Conservation (phyloP, 2,329 filamentous ascomycete species). For the Rhytidhysteron rufulum region DNA sequence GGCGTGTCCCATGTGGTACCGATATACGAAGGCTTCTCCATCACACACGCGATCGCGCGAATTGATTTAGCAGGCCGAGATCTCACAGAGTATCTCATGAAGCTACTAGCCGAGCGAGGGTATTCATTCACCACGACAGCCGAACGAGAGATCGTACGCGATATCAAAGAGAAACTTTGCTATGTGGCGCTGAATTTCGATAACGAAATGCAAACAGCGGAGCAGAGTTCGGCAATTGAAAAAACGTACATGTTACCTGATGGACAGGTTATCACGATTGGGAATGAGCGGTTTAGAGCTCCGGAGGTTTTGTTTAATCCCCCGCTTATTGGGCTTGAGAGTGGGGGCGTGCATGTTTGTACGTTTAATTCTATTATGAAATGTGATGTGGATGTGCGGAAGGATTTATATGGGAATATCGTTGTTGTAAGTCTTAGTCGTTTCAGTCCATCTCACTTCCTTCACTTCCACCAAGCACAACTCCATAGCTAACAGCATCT, state of each 20-base stretch:
- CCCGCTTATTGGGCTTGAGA: slow-evolving; percentile 95
- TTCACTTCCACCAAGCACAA: slow-evolving; percentile 31
- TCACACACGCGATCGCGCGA: slow-evolving; percentile 99
- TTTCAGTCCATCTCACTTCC: slow-evolving; percentile 5
- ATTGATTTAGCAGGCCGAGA: slow-evolving; percentile 99
- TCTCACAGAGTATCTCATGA: slow-evolving; percentile 99
- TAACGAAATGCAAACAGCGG: slow-evolving; percentile 99
- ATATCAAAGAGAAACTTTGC: slow-evolving; percentile 99
- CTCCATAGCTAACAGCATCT: no score
- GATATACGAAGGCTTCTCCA: slow-evolving; percentile 99
- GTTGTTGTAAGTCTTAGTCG: slow-evolving; percentile 80
- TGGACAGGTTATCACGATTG: slow-evolving; percentile 99
- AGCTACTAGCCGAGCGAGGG: slow-evolving; percentile 98
- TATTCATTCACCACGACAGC: slow-evolving; percentile 99
- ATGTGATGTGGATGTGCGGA: slow-evolving; percentile 99
- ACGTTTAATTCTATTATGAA: slow-evolving; percentile 99
- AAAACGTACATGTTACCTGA: slow-evolving; percentile 99
- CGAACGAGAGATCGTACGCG: slow-evolving; percentile 99
- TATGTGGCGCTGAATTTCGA: slow-evolving; percentile 99
- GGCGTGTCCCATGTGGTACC: slow-evolving; percentile 99
- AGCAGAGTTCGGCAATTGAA: slow-evolving; percentile 97
- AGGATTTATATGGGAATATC: slow-evolving; percentile 99
- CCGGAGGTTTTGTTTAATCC: slow-evolving; percentile 99
- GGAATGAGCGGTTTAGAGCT: slow-evolving; percentile 99
- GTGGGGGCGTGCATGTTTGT: slow-evolving; percentile 97